Percentiles rank a stretch among this genome's conserved stretches.
Evolutionary conservation across 2,329 filamentous ascomycete species (phyloP).

Genomic region (Paecilomyces fulvus): DNA sequence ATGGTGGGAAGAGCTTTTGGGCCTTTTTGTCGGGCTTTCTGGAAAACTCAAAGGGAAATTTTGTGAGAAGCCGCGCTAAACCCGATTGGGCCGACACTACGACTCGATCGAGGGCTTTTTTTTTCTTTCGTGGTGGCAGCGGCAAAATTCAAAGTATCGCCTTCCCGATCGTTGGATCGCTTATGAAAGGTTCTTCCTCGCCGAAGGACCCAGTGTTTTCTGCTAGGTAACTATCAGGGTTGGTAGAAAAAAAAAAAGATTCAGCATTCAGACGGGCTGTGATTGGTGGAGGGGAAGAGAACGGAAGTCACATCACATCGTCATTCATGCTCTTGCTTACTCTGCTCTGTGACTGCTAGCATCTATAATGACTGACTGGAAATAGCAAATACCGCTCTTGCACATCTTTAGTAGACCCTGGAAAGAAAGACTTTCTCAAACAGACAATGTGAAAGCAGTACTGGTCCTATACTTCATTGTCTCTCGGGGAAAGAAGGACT

Average conservation of each 20-base stretch:
- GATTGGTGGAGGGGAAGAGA: not conserved
- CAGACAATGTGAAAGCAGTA: no score
- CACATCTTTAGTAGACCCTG: no score
- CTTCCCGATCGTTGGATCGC: not conserved
- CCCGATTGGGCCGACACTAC: constrained; percentile 4
- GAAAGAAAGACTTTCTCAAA: no score
- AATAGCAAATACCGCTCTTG: no score
- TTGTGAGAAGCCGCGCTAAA: constrained; percentile 6
- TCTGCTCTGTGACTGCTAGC: no score
- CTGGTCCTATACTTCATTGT: no score
- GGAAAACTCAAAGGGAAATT: constrained; percentile 27
- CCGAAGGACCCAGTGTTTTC: not conserved
- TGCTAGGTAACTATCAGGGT: not conserved
- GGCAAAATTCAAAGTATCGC: not conserved
- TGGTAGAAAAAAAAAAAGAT: not conserved
- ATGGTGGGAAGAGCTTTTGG: constrained; percentile 10
- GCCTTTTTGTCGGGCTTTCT: constrained; percentile 12
- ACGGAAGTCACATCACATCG: not conserved
- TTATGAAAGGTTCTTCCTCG: not conserved
- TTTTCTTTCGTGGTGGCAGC: not conserved
- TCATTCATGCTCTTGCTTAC: not conserved
- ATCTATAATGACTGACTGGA: no score
- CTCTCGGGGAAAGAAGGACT: no score
- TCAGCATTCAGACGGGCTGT: not conserved
- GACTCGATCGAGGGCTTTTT: not conserved